Percentiles rank a stretch among this genome's conserved stretches.
Evolutionary conservation across 768 basidiomycete species (phyloP).

Genomic region (Leucogyrophana mollusca): DNA sequence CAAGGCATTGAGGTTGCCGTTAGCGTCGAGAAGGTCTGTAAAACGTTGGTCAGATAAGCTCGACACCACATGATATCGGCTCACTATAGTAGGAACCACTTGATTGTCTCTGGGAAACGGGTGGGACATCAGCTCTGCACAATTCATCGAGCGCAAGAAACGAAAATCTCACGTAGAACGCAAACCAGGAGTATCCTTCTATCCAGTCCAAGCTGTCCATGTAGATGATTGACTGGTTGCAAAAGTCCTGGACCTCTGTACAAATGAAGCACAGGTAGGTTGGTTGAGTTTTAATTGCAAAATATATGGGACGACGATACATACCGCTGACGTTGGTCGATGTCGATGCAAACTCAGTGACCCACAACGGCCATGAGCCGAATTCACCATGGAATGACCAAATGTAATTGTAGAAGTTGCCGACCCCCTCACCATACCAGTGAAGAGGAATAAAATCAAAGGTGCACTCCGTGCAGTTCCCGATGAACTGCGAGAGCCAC

Average conservation of each 20-base stretch:
- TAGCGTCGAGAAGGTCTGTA: conserved; percentile 41
- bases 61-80: conserved; percentile 9
- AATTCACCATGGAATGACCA: conserved; percentile 32
- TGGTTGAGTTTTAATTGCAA: not conserved
- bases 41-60: not conserved
- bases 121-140: not conserved
- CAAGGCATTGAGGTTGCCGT: conserved; percentile 44
- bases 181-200: conserved; percentile 18
- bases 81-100: conserved; percentile 41
- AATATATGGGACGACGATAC: not conserved
- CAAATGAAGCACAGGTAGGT: not conserved
- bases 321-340: conserved; percentile 7
- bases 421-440: conserved; percentile 38
- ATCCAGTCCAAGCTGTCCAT: conserved; percentile 12
- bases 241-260: conserved; percentile 12
- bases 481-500: conserved; percentile 34
- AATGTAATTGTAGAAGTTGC: conserved; percentile 34
- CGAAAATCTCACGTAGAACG: conserved; percentile 10
- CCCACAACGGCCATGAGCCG: conserved; percentile 32
- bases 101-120: conserved; percentile 35
- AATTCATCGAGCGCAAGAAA: not conserved
- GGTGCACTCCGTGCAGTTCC: conserved; percentile 39
- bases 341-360: conserved; percentile 33
- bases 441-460: conserved; percentile 52
- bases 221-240: conserved; percentile 1